Conservation (phyloP, 2,329 filamentous ascomycete species). For the Botrytis galanthina region DNA sequence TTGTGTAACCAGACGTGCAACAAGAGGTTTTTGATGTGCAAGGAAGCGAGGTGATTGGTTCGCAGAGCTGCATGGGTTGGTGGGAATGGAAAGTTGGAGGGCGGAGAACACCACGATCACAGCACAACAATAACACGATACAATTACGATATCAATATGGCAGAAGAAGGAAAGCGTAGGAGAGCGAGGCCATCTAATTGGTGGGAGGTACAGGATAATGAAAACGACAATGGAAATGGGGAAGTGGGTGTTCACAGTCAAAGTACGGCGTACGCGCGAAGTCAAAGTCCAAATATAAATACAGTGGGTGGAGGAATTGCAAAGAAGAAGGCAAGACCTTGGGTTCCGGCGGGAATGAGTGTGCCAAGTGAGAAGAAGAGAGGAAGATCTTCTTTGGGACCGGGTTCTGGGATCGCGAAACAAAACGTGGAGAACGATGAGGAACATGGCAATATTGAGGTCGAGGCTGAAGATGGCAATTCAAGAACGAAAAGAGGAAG, state of each 20-base stretch:
- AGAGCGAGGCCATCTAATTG: constrained; percentile 34
- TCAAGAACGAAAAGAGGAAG: neutral
- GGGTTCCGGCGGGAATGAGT: neutral
- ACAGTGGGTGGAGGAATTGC: constrained; percentile 3
- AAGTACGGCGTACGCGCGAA: neutral
- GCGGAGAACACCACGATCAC: neutral
- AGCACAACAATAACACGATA: neutral
- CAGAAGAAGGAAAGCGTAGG: constrained; percentile 28
- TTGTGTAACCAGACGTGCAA: neutral
- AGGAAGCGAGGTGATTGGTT: neutral
- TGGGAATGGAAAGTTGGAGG: neutral
- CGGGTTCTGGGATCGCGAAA: neutral
- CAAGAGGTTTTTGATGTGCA: neutral
- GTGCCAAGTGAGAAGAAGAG: neutral
- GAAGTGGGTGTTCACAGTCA: neutral
- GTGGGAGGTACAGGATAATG: constrained; percentile 28
- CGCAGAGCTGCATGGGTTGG: too few species aligned
- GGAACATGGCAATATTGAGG: neutral
- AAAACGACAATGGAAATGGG: neutral
- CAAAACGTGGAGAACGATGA: neutral
- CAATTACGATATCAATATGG: constrained; percentile 17
- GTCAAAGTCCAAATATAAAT: constrained; percentile 19
- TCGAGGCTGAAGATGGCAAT: neutral
- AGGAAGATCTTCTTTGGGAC: neutral
- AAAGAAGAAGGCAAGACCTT: neutral